Evolutionary conservation across 1,284 basidiomycete species (phyloP).

Genomic region (Butyriboletus appendiculatus): DNA sequence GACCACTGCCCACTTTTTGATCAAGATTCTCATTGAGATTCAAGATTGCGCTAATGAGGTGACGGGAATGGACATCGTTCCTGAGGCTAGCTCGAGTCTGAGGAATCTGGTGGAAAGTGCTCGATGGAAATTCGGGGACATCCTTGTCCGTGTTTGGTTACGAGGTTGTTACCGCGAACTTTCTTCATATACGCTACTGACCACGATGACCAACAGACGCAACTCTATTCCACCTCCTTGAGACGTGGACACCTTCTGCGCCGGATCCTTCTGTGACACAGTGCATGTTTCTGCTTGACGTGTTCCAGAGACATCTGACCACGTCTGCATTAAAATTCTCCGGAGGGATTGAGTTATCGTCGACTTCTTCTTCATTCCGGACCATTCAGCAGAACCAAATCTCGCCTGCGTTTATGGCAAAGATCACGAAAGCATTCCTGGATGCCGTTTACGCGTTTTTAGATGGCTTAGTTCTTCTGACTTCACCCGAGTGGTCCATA

Average conservation of each 20-base stretch:
- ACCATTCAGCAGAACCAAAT: slow-evolving; percentile 59
- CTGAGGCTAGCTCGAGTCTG: slow-evolving; percentile 68
- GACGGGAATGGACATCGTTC: slow-evolving; percentile 77
- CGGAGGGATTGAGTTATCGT: slow-evolving; percentile 68
- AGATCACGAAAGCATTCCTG: slow-evolving; percentile 86
- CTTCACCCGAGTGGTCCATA: slow-evolving; percentile 70
- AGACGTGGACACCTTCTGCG: slow-evolving; percentile 78
- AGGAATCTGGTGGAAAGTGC: slow-evolving; percentile 79
- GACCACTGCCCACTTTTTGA: slow-evolving; percentile 81
- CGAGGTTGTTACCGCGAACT: slow-evolving; percentile 54
- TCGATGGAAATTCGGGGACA: slow-evolving; percentile 88
- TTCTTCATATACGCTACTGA: slow-evolving; percentile 2
- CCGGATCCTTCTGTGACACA: slow-evolving; percentile 59
- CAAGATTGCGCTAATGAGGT: slow-evolving; percentile 87
- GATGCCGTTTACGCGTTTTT: slow-evolving; percentile 89
- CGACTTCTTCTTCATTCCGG: slow-evolving; percentile 43
- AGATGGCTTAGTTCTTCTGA: slow-evolving; percentile 86
- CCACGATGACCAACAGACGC: slow-evolving; percentile 64
- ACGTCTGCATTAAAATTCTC: slow-evolving; percentile 84
- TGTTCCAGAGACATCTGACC: slow-evolving; percentile 83
- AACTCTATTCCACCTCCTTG: slow-evolving; percentile 80
- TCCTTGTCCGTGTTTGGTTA: slow-evolving; percentile 80
- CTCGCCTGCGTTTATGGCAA: slow-evolving; percentile 57
- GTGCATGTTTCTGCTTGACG: slow-evolving; percentile 75
- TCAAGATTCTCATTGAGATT: slow-evolving; percentile 81